These are phyloP conservation scores for Ascochyta fabae DNA, from an alignment of 2,329 filamentous ascomycete genomes.

Conservation along the genomic window DNA sequence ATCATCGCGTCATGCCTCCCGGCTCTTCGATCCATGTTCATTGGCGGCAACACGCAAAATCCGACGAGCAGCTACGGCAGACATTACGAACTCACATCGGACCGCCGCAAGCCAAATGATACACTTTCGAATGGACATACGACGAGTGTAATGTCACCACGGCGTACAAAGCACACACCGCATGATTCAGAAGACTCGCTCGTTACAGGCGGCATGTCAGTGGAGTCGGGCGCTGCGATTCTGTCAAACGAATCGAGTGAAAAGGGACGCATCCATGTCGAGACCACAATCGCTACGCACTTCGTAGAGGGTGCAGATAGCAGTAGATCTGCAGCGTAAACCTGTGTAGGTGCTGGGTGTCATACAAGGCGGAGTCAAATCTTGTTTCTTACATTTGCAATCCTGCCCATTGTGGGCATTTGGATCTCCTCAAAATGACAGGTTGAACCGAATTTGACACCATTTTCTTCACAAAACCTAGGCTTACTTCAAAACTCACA, in stretches of 20 bases:
- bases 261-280: constrained; percentile 4
- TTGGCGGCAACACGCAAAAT: constrained; percentile 26
- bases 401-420: no score
- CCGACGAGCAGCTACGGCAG: constrained; percentile 29
- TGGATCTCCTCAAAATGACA: no score
- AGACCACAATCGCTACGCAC: constrained; percentile 14
- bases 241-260: background rate
- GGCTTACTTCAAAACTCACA: no score
- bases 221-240: constrained; percentile 1
- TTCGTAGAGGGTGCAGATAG: constrained; percentile 2
- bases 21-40: constrained; percentile 28
- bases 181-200: constrained; percentile 16
- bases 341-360: background rate
- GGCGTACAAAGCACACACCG: constrained; percentile 3
- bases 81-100: constrained; percentile 32
- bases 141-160: constrained; percentile 7
- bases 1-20: constrained; percentile 53
- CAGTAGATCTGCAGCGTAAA: constrained; percentile 3
- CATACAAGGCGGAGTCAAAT: background rate
- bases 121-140: constrained; percentile 4
- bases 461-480: no score
- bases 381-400: background rate
- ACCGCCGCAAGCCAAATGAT: constrained; percentile 19
- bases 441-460: no score
- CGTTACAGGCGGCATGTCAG: background rate